phyloP scores from a whole-genome alignment of 1,284 basidiomycete species.

The Trametes versicolor region DNA sequence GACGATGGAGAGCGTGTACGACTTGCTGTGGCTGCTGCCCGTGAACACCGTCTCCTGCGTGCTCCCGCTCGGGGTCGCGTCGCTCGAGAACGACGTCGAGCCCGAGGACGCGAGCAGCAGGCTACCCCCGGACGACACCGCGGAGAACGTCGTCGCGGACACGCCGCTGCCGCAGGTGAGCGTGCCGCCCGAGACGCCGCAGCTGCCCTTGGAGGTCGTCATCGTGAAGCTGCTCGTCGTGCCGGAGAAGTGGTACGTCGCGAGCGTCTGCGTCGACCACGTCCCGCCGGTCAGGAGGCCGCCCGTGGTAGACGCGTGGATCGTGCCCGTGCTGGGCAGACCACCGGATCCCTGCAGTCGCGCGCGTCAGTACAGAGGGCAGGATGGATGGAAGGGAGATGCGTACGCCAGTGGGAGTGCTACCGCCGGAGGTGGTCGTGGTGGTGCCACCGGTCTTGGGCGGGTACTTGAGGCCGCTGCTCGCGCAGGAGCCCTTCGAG shows the following conservation, averaged over 20 bases:
- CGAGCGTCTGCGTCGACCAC: constrained; percentile 50
- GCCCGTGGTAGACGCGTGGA: constrained; percentile 45
- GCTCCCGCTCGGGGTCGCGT: constrained; percentile 61
- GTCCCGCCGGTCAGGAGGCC: constrained; percentile 50
- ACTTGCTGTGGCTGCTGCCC: constrained; percentile 53
- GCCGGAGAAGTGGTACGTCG: constrained; percentile 48
- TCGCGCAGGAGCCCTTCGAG: constrained; percentile 59
- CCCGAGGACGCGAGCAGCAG: constrained; percentile 61
- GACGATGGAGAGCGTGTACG: constrained; percentile 57
- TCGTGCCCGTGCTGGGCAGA: constrained; percentile 56
- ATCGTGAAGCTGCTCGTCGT: constrained; percentile 48
- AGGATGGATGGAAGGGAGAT: neutral
- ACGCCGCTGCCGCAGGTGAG: constrained; percentile 50
- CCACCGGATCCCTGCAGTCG: constrained; percentile 36
- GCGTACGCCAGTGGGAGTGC: constrained; percentile 29
- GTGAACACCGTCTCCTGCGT: constrained; percentile 61
- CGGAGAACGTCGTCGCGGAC: constrained; percentile 58
- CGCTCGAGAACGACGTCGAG: constrained; percentile 61
- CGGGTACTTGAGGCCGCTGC: constrained; percentile 70
- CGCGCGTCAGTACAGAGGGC: neutral
- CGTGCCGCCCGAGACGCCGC: constrained; percentile 46
- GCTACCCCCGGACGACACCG: constrained; percentile 58
- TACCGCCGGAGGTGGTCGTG: constrained; percentile 27
- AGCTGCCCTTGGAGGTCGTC: constrained; percentile 51
- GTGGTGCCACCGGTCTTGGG: constrained; percentile 56